Evolutionary conservation across 768 basidiomycete genomes (phyloP).

Genomic region (Neoboletus magnificus): DNA sequence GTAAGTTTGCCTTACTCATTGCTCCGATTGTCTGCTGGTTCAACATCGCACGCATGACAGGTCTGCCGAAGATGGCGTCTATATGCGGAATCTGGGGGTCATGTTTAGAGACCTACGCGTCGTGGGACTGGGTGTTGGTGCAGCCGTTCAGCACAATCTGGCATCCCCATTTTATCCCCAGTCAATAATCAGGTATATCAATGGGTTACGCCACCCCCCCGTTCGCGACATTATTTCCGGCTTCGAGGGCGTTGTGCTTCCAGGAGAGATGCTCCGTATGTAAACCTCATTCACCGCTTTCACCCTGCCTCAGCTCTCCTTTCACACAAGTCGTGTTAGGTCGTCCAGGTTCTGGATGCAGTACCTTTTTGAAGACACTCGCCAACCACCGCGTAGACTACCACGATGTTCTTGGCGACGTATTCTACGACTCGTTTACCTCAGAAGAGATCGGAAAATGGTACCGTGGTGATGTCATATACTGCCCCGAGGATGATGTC

Average conservation of each 20-base stretch:
- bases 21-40: background rate
- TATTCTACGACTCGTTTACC: constrained; percentile 46
- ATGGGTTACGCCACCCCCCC: constrained; percentile 45
- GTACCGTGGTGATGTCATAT: constrained; percentile 47
- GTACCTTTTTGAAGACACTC: constrained; percentile 50
- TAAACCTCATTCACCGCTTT: constrained; percentile 28
- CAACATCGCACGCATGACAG: constrained; percentile 19
- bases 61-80: constrained; percentile 30
- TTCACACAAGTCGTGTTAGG: constrained; percentile 69
- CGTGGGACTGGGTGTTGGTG: constrained; percentile 43
- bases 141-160: constrained; percentile 48
- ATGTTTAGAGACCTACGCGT: constrained; percentile 51
- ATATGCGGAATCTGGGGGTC: constrained; percentile 45
- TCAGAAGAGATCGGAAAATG: constrained; percentile 42
- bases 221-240: constrained; percentile 58
- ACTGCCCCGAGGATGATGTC: constrained; percentile 32
- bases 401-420: constrained; percentile 38
- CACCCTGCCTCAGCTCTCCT: background rate
- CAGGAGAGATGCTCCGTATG: constrained; percentile 74
- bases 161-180: constrained; percentile 49
- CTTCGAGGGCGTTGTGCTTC: constrained; percentile 62
- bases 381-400: constrained; percentile 44
- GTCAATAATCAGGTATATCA: constrained; percentile 37
- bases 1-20: background rate
- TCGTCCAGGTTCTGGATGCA: constrained; percentile 66